Evolutionary conservation across 2,329 filamentous ascomycete species (phyloP).

Genomic region (Curvularia verruculosa): DNA sequence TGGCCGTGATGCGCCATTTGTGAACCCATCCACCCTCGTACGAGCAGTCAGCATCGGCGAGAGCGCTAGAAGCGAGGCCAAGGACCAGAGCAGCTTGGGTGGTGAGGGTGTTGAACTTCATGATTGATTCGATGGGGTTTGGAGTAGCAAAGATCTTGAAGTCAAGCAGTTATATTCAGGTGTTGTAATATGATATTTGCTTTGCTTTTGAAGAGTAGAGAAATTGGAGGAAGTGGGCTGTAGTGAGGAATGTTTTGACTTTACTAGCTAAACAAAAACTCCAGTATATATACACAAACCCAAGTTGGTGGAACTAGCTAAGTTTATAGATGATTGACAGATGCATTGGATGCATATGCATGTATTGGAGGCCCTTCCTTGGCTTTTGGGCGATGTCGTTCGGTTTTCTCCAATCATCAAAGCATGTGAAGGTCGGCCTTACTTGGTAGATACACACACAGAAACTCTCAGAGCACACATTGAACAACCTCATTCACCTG

Average conservation of each 20-base stretch:
- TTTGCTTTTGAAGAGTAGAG: not conserved
- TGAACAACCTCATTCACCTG: not conserved
- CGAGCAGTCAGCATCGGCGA: not conserved
- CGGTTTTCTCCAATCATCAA: not conserved
- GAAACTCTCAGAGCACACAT: not conserved
- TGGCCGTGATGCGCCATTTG: not conserved
- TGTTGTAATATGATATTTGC: not conserved
- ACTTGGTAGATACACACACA: no score
- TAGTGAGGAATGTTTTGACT: not conserved
- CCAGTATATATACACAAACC: not conserved
- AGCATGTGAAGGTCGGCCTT: not conserved
- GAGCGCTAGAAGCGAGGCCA: not conserved
- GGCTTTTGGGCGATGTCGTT: not conserved
- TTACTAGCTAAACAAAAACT: no score
- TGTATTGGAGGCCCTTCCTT: not conserved
- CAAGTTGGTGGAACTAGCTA: not conserved
- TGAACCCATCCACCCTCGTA: not conserved
- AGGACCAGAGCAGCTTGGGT: no score
- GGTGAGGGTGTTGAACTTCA: not conserved
- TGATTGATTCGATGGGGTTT: no score
- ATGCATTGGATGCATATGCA: not conserved
- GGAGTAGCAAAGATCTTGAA: no score
- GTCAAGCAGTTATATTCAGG: no score
- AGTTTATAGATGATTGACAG: not conserved
- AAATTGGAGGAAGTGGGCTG: not conserved